Conservation (phyloP, 495 filamentous ascomycete genomes). For the Hypoxylon subgilvum region DNA sequence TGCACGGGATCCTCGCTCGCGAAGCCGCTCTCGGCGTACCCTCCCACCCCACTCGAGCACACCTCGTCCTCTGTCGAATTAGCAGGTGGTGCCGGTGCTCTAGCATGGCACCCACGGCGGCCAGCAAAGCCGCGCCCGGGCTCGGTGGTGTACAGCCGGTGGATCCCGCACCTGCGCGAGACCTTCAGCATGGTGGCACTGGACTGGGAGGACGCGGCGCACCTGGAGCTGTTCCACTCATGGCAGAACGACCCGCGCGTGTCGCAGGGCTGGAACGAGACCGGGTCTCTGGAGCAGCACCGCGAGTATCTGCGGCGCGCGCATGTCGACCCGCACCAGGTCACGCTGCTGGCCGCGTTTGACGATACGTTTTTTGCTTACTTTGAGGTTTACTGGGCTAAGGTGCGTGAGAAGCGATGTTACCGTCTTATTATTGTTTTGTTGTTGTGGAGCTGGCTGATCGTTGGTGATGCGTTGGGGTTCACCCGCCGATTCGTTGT, state of each 20-base stretch:
- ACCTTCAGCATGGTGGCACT: slow-evolving; percentile 70
- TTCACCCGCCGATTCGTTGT: too few species aligned
- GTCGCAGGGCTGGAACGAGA: slow-evolving; percentile 71
- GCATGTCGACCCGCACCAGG: slow-evolving; percentile 66
- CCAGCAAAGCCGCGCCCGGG: slow-evolving; percentile 66
- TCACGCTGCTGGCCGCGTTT: slow-evolving; percentile 67
- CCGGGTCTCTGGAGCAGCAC: slow-evolving; percentile 68
- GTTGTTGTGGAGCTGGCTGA: too few species aligned
- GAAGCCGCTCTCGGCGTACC: slow-evolving; percentile 57
- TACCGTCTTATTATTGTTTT: too few species aligned
- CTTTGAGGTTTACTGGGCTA: slow-evolving; percentile 75
- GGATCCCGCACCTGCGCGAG: slow-evolving; percentile 69
- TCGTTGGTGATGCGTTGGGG: too few species aligned
- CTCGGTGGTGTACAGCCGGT: slow-evolving; percentile 69
- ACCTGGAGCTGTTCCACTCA: slow-evolving; percentile 65
- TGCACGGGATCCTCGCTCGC: too few species aligned
- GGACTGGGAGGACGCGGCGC: slow-evolving; percentile 58
- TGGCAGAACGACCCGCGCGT: slow-evolving; percentile 78
- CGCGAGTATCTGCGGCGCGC: slow-evolving; percentile 64
- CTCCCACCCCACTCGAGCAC: slow-evolving; percentile 61
- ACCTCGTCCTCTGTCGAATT: too few species aligned
- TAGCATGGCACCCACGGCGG: slow-evolving; percentile 64
- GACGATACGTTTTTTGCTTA: slow-evolving; percentile 68
- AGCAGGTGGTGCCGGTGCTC: slow-evolving; percentile 37
- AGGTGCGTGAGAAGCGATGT: too few species aligned